Conservation (phyloP, 176 grass and related monocot genomes). For the Oryza meridionalis region DNA sequence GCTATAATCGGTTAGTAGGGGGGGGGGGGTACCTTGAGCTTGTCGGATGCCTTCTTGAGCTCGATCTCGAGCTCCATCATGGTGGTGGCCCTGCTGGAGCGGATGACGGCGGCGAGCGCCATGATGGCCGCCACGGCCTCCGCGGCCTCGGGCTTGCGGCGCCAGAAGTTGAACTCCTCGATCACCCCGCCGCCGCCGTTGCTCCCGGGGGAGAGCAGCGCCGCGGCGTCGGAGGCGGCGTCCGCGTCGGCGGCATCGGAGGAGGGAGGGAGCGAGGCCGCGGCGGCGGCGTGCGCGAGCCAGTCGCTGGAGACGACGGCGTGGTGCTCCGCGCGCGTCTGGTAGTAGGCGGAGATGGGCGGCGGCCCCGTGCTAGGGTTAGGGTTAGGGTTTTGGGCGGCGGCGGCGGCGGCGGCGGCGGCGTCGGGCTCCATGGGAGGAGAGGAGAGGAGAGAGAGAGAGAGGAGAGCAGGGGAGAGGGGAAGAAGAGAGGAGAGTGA, state of each 20-base stretch:
- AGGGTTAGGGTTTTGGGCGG: constrained; percentile 55
- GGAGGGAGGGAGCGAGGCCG: constrained; percentile 22
- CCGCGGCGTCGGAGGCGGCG: background rate
- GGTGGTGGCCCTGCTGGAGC: constrained; percentile 89
- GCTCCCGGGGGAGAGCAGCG: constrained; percentile 6
- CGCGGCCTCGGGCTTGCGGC: constrained; percentile 86
- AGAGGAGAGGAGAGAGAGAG: background rate
- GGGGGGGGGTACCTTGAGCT: constrained; percentile 60
- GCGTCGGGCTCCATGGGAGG: constrained; percentile 49
- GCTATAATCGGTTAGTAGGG: too few relatives aligned
- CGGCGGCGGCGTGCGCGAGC: constrained; percentile 80
- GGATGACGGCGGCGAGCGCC: constrained; percentile 86
- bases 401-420: background rate
- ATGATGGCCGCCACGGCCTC: constrained; percentile 97
- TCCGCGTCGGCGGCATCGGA: background rate
- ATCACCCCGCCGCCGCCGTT: constrained; percentile 68
- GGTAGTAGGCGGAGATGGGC: constrained; percentile 94
- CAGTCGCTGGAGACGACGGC: constrained; percentile 83
- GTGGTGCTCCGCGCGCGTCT: constrained; percentile 89
- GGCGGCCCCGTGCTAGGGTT: constrained; percentile 29
- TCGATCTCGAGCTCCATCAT: constrained; percentile 99
- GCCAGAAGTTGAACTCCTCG: constrained; percentile 96
- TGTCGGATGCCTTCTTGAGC: constrained; percentile 93
- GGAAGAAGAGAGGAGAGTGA: background rate
- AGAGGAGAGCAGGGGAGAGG: background rate